Evolutionary conservation across 805 yeast genomes (phyloP), one percentile per base, ranked within the genome.

Genomic region (Clavispora phyllophila): DNA sequence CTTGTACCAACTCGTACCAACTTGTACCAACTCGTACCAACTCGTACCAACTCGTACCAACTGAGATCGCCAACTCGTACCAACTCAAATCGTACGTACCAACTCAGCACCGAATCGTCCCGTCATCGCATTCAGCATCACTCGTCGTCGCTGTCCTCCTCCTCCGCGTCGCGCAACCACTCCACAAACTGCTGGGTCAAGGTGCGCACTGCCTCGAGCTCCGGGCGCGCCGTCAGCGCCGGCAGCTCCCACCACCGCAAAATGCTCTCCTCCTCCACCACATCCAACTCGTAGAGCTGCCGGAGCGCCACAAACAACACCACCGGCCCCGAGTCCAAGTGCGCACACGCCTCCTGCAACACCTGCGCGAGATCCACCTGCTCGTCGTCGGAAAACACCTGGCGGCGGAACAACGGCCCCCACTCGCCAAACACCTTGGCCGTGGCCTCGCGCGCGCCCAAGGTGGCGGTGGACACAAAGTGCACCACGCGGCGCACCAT

Each of bases 81-180:
- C n/a, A n/a, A n/a, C n/a, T n/a, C n/a, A n/a, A n/a, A n/a, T n/a
- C n/a, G n/a, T n/a, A n/a, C n/a, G n/a, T n/a, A n/a, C n/a, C n/a
- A n/a, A n/a, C n/a, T n/a, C n/a, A n/a, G n/a, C n/a, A n/a, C n/a
- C n/a, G n/a, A n/a, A n/a, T n/a, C n/a, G n/a, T n/a, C n/a, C n/a
- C n/a, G n/a, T n/a, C n/a, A n/a, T n/a, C 8, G 8, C 23, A 22
- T 8, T 22, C 23, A 22, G 23, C 23, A 22, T 5, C 23, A 22
- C 23, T 8, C 5, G 23, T 22, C 75, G 4, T 62, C 68, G 12
- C 70, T 75, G 31, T 60, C 55, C 53, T 81, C 88, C 48, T 78
- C 84, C 35, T 73, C 82, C 1, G 96, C 97, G 37, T 81, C 86
- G 54, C 76, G 76, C 45, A 91, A 73, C 97, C 97, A 90, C 15